These are phyloP conservation scores for Oryza glumipatula DNA, from an alignment of 176 grass and related monocot species.

Conservation along the genomic window DNA sequence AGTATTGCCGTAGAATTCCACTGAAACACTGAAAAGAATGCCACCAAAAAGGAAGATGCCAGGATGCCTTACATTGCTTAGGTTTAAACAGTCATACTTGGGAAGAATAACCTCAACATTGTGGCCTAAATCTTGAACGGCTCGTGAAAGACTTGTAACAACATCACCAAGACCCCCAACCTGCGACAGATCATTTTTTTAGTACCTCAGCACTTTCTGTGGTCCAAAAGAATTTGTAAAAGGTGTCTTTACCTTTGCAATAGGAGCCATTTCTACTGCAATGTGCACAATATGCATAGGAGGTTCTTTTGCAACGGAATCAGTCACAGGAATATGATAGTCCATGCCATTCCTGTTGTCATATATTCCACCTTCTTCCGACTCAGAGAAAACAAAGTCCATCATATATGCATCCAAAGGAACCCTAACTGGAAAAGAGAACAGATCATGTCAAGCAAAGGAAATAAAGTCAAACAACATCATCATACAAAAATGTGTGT, in stretches of 20 bases:
- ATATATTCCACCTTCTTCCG: slow-evolving; percentile 83
- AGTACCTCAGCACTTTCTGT: neutral
- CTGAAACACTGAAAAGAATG: slow-evolving; percentile 12
- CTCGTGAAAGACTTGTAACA: slow-evolving; percentile 97
- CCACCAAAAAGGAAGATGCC: neutral
- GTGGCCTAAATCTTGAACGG: slow-evolving; percentile 96
- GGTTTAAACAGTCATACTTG: slow-evolving; percentile 92
- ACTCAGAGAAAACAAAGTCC: slow-evolving; percentile 99
- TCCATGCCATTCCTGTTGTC: slow-evolving; percentile 89
- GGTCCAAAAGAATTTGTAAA: neutral
- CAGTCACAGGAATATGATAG: slow-evolving; percentile 86
- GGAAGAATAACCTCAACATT: slow-evolving; percentile 94
- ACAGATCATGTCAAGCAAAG: neutral
- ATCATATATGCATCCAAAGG: slow-evolving; percentile 96
- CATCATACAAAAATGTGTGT: neutral
- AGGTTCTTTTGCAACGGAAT: slow-evolving; percentile 74
- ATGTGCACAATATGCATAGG: slow-evolving; percentile 97
- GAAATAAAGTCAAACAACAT: slow-evolving; percentile 23
- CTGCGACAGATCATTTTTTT: slow-evolving; percentile 36
- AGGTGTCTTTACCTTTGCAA: slow-evolving; percentile 72
- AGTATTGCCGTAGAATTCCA: neutral
- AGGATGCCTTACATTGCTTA: slow-evolving; percentile 81
- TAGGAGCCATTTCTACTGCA: slow-evolving; percentile 96
- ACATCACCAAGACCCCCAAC: slow-evolving; percentile 97
- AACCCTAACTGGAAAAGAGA: slow-evolving; percentile 75